Conservation (phyloP, 176 grass and related monocot species). For the Triticum urartu region DNA sequence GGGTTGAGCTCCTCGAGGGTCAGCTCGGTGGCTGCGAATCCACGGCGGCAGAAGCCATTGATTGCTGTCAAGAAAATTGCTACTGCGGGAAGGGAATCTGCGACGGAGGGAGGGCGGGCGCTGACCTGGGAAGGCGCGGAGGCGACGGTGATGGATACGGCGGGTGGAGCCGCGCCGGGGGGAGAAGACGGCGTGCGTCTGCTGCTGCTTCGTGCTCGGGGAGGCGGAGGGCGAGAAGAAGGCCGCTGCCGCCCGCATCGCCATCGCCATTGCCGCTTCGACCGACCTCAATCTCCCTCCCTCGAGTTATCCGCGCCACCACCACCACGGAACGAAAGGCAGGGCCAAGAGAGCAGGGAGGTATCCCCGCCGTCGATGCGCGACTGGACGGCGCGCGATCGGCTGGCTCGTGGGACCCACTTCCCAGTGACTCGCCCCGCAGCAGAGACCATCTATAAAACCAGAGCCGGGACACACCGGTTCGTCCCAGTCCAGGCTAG, state of each 20-base stretch:
- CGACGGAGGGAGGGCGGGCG: background rate
- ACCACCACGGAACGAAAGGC: background rate
- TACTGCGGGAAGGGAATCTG: background rate
- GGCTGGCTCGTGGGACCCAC: background rate
- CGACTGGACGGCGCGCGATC: background rate
- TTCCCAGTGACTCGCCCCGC: background rate
- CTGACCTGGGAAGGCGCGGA: constrained; percentile 32
- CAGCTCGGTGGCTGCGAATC: background rate
- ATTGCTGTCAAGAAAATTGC: no score
- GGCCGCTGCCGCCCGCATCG: constrained; percentile 6
- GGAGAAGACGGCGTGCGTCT: background rate
- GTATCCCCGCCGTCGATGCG: background rate
- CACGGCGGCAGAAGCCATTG: background rate
- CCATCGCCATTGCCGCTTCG: background rate
- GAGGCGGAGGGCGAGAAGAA: constrained; percentile 4
- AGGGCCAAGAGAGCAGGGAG: background rate
- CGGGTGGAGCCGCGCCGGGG: background rate
- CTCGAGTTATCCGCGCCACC: constrained; percentile 21
- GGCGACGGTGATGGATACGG: background rate
- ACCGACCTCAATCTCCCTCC: background rate
- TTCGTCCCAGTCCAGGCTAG: background rate
- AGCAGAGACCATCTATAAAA: background rate
- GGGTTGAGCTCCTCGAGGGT: constrained; percentile 37
- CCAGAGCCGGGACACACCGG: background rate
- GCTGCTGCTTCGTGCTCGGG: background rate